Evolutionary conservation across 73 alveolate species (phyloP).

Genomic region (Halteria grandinella): DNA sequence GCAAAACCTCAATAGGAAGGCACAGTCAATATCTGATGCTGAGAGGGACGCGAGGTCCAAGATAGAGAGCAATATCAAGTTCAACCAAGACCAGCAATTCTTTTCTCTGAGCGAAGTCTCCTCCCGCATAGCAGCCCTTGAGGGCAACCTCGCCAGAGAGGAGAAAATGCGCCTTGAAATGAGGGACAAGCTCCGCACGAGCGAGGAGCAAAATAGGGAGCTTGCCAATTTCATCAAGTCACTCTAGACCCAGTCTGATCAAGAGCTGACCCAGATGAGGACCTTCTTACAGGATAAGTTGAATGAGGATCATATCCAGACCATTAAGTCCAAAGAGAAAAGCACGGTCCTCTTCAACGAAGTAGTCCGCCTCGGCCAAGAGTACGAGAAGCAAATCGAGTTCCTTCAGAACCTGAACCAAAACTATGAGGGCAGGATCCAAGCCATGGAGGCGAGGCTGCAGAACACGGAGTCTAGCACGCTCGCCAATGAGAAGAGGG

Average conservation of each 20-base stretch:
- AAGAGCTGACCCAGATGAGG: slow-evolving; percentile 70
- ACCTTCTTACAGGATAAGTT: slow-evolving; percentile 53
- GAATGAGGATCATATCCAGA: slow-evolving; percentile 60
- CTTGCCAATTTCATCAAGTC: slow-evolving; percentile 47
- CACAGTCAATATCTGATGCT: slow-evolving; percentile 35
- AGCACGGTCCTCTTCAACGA: slow-evolving; percentile 69
- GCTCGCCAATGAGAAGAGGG: slow-evolving; percentile 46
- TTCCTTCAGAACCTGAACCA: slow-evolving; percentile 34
- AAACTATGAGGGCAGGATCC: slow-evolving; percentile 52
- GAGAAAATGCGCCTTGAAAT: slow-evolving; percentile 30
- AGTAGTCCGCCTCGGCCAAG: slow-evolving; percentile 71
- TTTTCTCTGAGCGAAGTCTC: slow-evolving; percentile 42
- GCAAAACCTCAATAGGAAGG: slow-evolving; percentile 20
- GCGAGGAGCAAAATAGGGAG: slow-evolving; percentile 61
- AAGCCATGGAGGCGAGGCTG: slow-evolving; percentile 56
- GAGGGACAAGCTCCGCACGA: slow-evolving; percentile 45
- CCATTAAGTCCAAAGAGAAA: slow-evolving; percentile 60
- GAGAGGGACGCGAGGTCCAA: slow-evolving; percentile 67
- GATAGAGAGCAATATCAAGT: slow-evolving; percentile 43
- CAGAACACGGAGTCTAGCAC: slow-evolving; percentile 34
- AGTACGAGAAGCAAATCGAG: slow-evolving; percentile 62
- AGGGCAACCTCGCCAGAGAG: slow-evolving; percentile 47
- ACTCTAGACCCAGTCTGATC: slow-evolving; percentile 48
- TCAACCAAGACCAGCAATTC: slow-evolving; percentile 39
- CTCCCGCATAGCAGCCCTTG: slow-evolving; percentile 30